A percentile compares a stretch with the other conserved stretches of the same genome.
phyloP scores from a whole-genome alignment of 148 eudicot genomes.

The Pouteria glomerata region DNA sequence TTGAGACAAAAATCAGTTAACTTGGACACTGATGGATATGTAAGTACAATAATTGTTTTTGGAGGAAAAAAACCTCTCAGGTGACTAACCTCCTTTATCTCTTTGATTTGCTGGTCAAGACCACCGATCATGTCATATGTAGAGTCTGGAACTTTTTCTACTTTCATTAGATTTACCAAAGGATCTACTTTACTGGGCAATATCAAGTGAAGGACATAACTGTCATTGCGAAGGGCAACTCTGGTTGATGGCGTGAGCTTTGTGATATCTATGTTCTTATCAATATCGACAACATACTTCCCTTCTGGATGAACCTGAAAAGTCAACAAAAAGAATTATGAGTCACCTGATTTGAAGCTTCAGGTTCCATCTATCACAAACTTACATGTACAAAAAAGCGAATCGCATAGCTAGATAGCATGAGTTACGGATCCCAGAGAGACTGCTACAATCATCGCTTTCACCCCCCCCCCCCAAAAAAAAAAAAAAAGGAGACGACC shows the following conservation, averaged over 20 bases:
- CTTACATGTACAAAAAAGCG: neutral
- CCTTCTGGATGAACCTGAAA: conserved; percentile 70
- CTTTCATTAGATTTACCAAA: conserved; percentile 74
- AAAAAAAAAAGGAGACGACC: too few relatives aligned
- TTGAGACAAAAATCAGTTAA: neutral
- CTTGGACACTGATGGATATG: neutral
- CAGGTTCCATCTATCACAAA: neutral
- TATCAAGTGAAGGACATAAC: conserved; percentile 65
- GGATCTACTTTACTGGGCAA: conserved; percentile 78
- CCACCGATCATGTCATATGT: conserved; percentile 85
- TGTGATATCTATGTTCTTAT: conserved; percentile 64
- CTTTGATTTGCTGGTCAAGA: conserved; percentile 73
- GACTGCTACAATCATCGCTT: neutral
- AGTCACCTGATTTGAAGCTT: neutral
- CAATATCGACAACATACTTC: conserved; percentile 69
- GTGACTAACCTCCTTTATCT: conserved; percentile 67
- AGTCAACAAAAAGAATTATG: neutral
- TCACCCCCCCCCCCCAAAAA: too few relatives aligned
- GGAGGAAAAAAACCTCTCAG: neutral
- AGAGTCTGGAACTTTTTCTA: conserved; percentile 81
- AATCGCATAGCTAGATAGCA: neutral
- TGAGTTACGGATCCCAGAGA: neutral
- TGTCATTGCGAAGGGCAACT: conserved; percentile 71
- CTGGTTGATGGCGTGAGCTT: conserved; percentile 66
- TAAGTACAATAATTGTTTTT: neutral